A percentile compares a stretch with the other conserved stretches of the same genome.
Evolutionary conservation across 179 eudicot genomes (phyloP).

Genomic region (Camellia oleifera): DNA sequence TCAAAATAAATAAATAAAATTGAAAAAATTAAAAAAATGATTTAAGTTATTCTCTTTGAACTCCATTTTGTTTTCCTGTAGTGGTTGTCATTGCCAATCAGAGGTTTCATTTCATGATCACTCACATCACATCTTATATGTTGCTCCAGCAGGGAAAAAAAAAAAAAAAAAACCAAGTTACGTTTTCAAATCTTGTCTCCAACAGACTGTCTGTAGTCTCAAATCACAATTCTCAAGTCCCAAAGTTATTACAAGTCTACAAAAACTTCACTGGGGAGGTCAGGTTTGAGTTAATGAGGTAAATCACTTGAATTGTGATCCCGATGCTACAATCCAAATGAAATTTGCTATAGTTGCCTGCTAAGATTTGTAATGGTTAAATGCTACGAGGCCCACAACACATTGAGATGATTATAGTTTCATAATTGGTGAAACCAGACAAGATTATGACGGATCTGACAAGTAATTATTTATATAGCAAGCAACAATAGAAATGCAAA

Average conservation of each 20-base stretch:
- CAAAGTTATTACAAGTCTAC: background rate
- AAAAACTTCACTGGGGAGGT: background rate
- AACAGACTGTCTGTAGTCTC: background rate
- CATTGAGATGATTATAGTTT: background rate
- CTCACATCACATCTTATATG: no score
- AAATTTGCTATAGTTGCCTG: background rate
- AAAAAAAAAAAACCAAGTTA: background rate
- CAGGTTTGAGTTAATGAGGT: background rate
- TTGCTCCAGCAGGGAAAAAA: background rate
- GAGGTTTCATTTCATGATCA: background rate
- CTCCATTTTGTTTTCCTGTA: background rate
- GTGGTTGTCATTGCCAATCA: background rate
- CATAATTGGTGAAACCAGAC: background rate
- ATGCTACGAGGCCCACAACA: background rate
- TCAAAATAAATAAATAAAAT: background rate
- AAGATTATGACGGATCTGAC: background rate
- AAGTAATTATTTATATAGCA: background rate
- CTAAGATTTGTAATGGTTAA: background rate
- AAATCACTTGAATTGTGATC: background rate
- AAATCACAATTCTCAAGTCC: constrained; percentile 1
- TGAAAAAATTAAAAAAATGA: background rate
- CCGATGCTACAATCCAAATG: background rate
- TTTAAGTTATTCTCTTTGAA: background rate
- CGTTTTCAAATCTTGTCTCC: background rate
- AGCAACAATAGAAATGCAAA: background rate